Conservation (phyloP, 2,329 filamentous ascomycete genomes). For the Simplicillium sp. region DNA sequence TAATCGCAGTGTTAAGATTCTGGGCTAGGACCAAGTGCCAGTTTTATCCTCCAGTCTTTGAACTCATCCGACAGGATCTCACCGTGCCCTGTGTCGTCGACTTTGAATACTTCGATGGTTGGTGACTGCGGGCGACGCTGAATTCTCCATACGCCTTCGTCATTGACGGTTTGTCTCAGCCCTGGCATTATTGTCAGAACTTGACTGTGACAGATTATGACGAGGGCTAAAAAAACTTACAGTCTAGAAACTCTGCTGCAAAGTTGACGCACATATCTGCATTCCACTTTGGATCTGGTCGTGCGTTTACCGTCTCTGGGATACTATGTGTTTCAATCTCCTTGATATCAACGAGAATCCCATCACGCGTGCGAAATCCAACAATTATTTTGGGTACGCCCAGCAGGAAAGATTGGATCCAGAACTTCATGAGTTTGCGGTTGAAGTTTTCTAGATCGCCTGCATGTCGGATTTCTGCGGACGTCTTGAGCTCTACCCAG, state of each 20-base stretch:
- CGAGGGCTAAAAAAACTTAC: conserved; percentile 35
- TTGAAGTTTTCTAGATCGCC: conserved; percentile 70
- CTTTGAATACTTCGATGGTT: conserved; percentile 62
- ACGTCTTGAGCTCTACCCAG: conserved; percentile 94
- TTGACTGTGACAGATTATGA: not conserved
- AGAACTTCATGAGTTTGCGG: conserved; percentile 87
- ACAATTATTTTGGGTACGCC: conserved; percentile 89
- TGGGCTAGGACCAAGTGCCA: conserved; percentile 25
- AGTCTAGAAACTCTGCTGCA: conserved; percentile 65
- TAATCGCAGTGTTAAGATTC: not conserved
- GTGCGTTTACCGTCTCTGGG: conserved; percentile 61
- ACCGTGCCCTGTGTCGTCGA: conserved; percentile 67
- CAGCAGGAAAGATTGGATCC: conserved; percentile 91
- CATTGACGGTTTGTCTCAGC: conserved; percentile 51
- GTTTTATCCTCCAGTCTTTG: conserved; percentile 60
- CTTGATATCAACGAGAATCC: conserved; percentile 62
- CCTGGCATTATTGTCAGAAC: conserved; percentile 33
- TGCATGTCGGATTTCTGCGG: conserved; percentile 58
- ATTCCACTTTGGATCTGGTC: conserved; percentile 68
- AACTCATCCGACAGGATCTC: conserved; percentile 71
- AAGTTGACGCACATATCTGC: conserved; percentile 93
- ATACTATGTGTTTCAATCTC: conserved; percentile 74
- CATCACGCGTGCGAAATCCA: conserved; percentile 68
- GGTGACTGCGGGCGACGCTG: conserved; percentile 52
- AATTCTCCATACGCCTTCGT: conserved; percentile 76